Evolutionary conservation across 305 asterid genomes (phyloP).

Genomic region (Ilex paraguariensis): DNA sequence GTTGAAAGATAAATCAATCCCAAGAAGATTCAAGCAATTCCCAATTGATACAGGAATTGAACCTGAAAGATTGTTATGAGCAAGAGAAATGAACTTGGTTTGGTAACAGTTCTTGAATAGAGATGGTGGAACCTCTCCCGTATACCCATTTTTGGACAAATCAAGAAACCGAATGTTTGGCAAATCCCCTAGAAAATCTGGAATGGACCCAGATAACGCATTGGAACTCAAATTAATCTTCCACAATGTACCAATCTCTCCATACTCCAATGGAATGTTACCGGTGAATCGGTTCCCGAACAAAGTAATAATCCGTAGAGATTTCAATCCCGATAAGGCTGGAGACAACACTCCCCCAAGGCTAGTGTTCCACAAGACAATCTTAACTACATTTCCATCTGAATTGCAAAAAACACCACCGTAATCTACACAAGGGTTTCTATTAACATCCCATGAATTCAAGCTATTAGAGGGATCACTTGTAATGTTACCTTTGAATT

Average conservation of each 20-base stretch:
- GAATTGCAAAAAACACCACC: slow-evolving; percentile 72
- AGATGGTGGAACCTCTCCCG: slow-evolving; percentile 57
- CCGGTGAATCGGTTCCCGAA: slow-evolving; percentile 74
- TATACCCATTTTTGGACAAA: slow-evolving; percentile 61
- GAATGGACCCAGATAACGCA: slow-evolving; percentile 82
- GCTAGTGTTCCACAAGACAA: slow-evolving; percentile 78
- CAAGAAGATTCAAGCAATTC: slow-evolving; percentile 68
- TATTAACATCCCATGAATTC: slow-evolving; percentile 57
- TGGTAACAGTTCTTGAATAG: slow-evolving; percentile 61
- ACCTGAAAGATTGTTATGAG: slow-evolving; percentile 68
- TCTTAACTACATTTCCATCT: slow-evolving; percentile 70
- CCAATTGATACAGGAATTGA: slow-evolving; percentile 60
- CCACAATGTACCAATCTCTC: slow-evolving; percentile 65
- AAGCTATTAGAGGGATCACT: slow-evolving; percentile 78
- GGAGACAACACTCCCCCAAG: slow-evolving; percentile 74
- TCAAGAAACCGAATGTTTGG: slow-evolving; percentile 79
- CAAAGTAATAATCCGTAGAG: slow-evolving; percentile 60
- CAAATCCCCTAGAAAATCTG: slow-evolving; percentile 76
- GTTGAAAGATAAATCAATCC: slow-evolving; percentile 83
- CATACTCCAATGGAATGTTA: slow-evolving; percentile 65
- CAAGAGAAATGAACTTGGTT: slow-evolving; percentile 66
- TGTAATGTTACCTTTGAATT: slow-evolving; percentile 77
- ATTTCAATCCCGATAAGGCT: slow-evolving; percentile 61
- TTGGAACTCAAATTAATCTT: slow-evolving; percentile 87
- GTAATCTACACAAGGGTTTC: slow-evolving; percentile 57